Conservation (phyloP, 2,329 filamentous ascomycete species). For the Microdochium trichocladiopsis region DNA sequence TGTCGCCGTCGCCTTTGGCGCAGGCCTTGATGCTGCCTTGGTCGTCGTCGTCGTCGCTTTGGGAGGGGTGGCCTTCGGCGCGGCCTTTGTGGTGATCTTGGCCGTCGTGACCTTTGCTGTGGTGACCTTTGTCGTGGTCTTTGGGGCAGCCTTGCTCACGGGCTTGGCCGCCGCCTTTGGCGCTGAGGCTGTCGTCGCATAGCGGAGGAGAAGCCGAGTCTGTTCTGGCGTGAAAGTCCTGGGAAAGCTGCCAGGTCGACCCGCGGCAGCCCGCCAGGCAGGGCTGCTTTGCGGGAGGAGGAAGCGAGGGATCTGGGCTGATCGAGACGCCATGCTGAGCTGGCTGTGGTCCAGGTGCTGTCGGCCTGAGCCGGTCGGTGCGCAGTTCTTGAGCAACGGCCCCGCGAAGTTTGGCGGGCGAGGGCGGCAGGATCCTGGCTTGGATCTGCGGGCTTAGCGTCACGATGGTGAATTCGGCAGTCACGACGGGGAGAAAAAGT, state of each 20-base stretch:
- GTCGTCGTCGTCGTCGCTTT: conserved; percentile 9
- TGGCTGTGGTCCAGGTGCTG: conserved; percentile 2
- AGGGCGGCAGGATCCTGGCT: neutral
- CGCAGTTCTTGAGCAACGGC: neutral
- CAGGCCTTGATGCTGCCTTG: conserved; percentile 11
- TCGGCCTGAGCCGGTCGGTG: neutral
- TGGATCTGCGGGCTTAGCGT: no score
- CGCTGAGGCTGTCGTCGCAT: conserved; percentile 30
- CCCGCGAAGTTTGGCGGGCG: neutral
- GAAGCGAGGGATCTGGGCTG: conserved; percentile 56
- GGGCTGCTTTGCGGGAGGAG: conserved; percentile 56
- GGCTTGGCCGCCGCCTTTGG: conserved; percentile 17
- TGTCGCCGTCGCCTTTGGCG: conserved; percentile 2
- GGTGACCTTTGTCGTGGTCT: conserved; percentile 33
- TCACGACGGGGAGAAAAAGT: no score
- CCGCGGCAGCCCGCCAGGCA: conserved; percentile 39
- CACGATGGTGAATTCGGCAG: no score
- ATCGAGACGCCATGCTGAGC: conserved; percentile 32
- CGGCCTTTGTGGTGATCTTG: conserved; percentile 1
- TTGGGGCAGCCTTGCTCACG: conserved; percentile 20
- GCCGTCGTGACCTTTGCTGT: conserved; percentile 23
- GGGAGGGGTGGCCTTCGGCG: conserved; percentile 9
- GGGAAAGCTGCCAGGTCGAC: conserved; percentile 17
- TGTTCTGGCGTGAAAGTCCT: conserved; percentile 16
- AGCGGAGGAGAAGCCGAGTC: conserved; percentile 21